phyloP scores from a whole-genome alignment of 2,329 filamentous ascomycete genomes.

The Waltergamsia citrina region DNA sequence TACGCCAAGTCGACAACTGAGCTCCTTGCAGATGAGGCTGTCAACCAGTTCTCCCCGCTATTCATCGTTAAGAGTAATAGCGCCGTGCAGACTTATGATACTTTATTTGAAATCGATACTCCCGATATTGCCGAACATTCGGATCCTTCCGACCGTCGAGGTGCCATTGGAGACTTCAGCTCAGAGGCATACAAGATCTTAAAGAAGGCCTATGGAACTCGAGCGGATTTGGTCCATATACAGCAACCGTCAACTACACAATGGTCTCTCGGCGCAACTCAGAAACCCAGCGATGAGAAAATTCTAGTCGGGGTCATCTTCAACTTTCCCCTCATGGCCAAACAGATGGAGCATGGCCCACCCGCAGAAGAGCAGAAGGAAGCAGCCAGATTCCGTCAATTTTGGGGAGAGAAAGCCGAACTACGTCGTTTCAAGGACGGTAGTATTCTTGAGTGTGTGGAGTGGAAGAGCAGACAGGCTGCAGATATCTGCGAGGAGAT shows the following conservation, averaged over 20 bases:
- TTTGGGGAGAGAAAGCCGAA: constrained; percentile 93
- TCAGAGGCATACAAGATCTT: constrained; percentile 55
- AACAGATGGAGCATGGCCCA: constrained; percentile 81
- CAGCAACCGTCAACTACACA: constrained; percentile 22
- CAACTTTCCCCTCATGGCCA: constrained; percentile 60
- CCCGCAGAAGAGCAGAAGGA: constrained; percentile 77
- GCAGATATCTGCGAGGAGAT: constrained; percentile 72
- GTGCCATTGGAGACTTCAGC: constrained; percentile 34
- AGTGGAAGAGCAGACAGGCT: constrained; percentile 63
- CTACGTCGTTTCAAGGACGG: constrained; percentile 92
- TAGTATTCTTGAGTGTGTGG: constrained; percentile 82
- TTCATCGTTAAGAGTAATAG: constrained; percentile 62
- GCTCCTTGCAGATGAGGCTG: constrained; percentile 62
- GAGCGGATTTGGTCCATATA: constrained; percentile 60
- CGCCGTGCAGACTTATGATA: constrained; percentile 46
- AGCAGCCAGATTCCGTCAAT: constrained; percentile 71
- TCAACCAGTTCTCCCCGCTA: constrained; percentile 74
- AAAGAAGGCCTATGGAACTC: constrained; percentile 63
- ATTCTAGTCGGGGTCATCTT: constrained; percentile 62
- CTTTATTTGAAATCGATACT: constrained; percentile 25
- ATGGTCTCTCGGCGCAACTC: constrained; percentile 17
- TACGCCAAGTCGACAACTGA: constrained; percentile 67
- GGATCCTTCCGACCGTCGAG: constrained; percentile 27
- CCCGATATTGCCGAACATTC: constrained; percentile 15
- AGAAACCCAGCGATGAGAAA: constrained; percentile 15